Evolutionary conservation across 805 yeast species (phyloP).

Genomic region (Ogataea philodendri): DNA sequence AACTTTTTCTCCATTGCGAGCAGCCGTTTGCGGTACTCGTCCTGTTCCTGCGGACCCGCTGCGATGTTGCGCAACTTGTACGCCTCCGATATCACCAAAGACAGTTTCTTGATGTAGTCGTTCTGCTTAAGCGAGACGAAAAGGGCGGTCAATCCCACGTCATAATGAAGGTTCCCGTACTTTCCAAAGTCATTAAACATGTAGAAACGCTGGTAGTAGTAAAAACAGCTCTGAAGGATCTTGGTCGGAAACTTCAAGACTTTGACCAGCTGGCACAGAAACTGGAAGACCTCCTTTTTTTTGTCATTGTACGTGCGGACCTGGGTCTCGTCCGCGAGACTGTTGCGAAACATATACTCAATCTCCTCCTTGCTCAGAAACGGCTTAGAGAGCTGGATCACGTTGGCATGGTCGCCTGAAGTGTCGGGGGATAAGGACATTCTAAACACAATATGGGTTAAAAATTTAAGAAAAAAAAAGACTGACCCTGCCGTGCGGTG

Average conservation of each 20-base stretch:
- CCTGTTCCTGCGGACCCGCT: slow-evolving; percentile 35
- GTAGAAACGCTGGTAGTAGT: slow-evolving; percentile 68
- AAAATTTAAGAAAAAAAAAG: no score
- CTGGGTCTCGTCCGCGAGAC: slow-evolving; percentile 21
- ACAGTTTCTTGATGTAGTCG: slow-evolving; percentile 75
- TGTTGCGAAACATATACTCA: slow-evolving; percentile 18
- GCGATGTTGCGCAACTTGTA: slow-evolving; percentile 36
- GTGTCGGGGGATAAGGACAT: slow-evolving; percentile 18
- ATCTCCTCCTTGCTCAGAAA: slow-evolving; percentile 32
- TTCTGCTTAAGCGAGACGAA: slow-evolving; percentile 75
- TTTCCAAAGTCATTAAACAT: slow-evolving; percentile 62
- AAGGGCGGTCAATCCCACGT: slow-evolving; percentile 67
- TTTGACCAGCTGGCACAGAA: slow-evolving; percentile 51
- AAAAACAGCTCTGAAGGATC: slow-evolving; percentile 67
- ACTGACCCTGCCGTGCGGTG: slow-evolving; percentile 1
- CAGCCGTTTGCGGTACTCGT: slow-evolving; percentile 54
- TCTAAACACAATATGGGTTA: slow-evolving; percentile 2
- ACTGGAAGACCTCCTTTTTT: slow-evolving; percentile 46
- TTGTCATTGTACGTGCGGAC: slow-evolving; percentile 23
- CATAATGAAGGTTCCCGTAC: slow-evolving; percentile 43
- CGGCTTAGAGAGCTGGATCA: slow-evolving; percentile 37
- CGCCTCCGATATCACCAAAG: slow-evolving; percentile 56
- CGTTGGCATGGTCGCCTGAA: slow-evolving; percentile 14
- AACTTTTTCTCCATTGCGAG: slow-evolving; percentile 66
- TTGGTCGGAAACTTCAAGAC: slow-evolving; percentile 64